phyloP scores from a whole-genome alignment of 1,284 basidiomycete species.

The Apiotrichum sp. region DNA sequence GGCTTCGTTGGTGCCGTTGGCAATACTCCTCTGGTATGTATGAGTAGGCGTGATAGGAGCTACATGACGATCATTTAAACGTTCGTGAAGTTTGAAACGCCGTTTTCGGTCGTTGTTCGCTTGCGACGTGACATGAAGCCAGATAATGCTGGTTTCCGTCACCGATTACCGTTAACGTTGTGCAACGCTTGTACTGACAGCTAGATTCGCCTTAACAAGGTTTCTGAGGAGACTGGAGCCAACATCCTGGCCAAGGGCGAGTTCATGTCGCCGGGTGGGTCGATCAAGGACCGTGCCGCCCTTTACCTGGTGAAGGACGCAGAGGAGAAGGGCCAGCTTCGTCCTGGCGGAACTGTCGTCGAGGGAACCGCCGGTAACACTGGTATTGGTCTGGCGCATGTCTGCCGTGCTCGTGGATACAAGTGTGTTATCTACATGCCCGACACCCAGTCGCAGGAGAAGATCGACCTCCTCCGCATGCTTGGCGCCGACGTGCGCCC shows the following conservation, averaged over 20 bases:
- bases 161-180: neutral
- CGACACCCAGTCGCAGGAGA: conserved; percentile 92
- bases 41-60: no score
- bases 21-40: conserved; percentile 84
- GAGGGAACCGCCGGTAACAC: conserved; percentile 99
- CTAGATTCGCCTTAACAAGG: conserved; percentile 72
- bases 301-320: conserved; percentile 84
- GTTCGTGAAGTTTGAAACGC: no score
- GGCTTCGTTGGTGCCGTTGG: conserved; percentile 87
- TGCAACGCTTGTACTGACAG: neutral
- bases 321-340: conserved; percentile 68
- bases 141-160: no score
- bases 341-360: conserved; percentile 88
- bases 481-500: conserved; percentile 93
- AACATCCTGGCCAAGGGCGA: conserved; percentile 92
- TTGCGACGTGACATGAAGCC: no score
- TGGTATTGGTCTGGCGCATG: conserved; percentile 88
- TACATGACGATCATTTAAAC: no score
- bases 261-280: conserved; percentile 98
- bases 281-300: conserved; percentile 96
- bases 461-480: conserved; percentile 95
- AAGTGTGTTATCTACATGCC: conserved; percentile 99
- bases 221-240: conserved; percentile 85
- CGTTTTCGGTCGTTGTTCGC: no score
- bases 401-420: conserved; percentile 88